phyloP scores from a whole-genome alignment of 225 moss, liverwort and hornwort genomes.

The Anthoceros angustus region DNA sequence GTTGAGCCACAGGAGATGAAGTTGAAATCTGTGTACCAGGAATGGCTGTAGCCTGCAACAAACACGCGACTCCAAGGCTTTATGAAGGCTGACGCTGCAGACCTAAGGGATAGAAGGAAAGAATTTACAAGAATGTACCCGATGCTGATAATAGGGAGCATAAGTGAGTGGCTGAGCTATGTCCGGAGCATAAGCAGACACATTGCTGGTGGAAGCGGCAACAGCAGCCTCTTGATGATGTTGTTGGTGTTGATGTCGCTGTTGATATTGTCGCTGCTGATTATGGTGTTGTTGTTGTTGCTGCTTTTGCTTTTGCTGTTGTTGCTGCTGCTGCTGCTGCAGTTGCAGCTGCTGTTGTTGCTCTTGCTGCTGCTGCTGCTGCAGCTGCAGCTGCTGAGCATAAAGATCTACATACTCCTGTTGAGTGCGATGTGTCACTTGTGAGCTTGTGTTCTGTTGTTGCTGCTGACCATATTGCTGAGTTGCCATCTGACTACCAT shows the following conservation, averaged over 20 bases:
- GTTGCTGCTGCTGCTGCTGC: conserved; percentile 4
- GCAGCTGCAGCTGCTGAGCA: conserved; percentile 14
- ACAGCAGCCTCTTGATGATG: not conserved
- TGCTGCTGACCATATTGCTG: conserved; percentile 11
- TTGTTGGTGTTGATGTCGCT: conserved; percentile 5
- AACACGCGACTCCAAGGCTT: not conserved
- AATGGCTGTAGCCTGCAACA: conserved; percentile 21
- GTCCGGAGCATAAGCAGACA: conserved; percentile 17
- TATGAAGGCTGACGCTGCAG: not conserved
- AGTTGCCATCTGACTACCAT: not conserved
- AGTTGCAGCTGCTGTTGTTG: conserved; percentile 8
- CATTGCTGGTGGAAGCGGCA: not conserved
- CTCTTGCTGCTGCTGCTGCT: conserved; percentile 7
- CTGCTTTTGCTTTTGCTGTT: not conserved
- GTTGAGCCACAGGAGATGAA: conserved; percentile 9
- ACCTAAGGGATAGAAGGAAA: not conserved
- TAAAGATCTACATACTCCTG: conserved; percentile 26
- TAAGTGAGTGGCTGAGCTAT: conserved; percentile 20
- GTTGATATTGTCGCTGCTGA: conserved; percentile 13
- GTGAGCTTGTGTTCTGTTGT: conserved; percentile 14
- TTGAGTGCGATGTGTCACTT: conserved; percentile 14
- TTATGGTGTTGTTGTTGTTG: conserved; percentile 19
- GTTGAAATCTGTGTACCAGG: conserved; percentile 10
- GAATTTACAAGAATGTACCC: conserved; percentile 12
- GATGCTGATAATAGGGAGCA: conserved; percentile 31